Evolutionary conservation across 257 asterid genomes (phyloP).

Genomic region (Paulownia fortunei): DNA sequence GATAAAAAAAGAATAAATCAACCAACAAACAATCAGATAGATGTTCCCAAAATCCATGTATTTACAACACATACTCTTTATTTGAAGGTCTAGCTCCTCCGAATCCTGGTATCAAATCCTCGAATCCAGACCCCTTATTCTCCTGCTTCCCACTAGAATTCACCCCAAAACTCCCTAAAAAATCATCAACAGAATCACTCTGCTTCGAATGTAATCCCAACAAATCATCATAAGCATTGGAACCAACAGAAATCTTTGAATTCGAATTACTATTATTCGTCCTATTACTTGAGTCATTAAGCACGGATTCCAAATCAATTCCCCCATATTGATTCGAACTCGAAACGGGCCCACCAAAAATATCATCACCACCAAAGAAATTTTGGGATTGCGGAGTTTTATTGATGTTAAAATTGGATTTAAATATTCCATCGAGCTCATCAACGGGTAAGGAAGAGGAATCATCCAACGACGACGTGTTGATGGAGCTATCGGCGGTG

Average conservation of each 20-base stretch:
- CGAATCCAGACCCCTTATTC: slow-evolving; percentile 36
- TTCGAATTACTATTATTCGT: not conserved
- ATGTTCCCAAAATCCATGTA: slow-evolving; percentile 8
- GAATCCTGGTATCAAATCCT: slow-evolving; percentile 63
- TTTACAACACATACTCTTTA: slow-evolving; percentile 19
- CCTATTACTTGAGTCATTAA: slow-evolving; percentile 33
- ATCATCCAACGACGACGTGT: slow-evolving; percentile 35
- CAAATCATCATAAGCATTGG: slow-evolving; percentile 40
- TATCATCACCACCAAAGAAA: slow-evolving; percentile 43
- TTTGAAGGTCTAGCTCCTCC: slow-evolving; percentile 41
- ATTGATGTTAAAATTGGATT: slow-evolving; percentile 27
- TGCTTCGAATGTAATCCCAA: slow-evolving; percentile 37
- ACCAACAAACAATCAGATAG: not conserved
- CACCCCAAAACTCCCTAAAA: slow-evolving; percentile 48
- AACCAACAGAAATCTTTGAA: slow-evolving; percentile 22
- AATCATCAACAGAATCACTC: slow-evolving; percentile 45
- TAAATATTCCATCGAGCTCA: slow-evolving; percentile 64
- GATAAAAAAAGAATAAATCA: not conserved
- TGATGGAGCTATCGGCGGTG: not conserved
- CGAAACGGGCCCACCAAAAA: slow-evolving; percentile 48
- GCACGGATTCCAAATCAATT: slow-evolving; percentile 56
- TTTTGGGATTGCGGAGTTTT: slow-evolving; percentile 27
- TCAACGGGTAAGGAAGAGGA: slow-evolving; percentile 46
- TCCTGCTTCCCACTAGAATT: slow-evolving; percentile 26
- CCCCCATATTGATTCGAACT: slow-evolving; percentile 39